phyloP scores from a whole-genome alignment of 352 stramenopile species.

The Phytophthora palmivora region DNA sequence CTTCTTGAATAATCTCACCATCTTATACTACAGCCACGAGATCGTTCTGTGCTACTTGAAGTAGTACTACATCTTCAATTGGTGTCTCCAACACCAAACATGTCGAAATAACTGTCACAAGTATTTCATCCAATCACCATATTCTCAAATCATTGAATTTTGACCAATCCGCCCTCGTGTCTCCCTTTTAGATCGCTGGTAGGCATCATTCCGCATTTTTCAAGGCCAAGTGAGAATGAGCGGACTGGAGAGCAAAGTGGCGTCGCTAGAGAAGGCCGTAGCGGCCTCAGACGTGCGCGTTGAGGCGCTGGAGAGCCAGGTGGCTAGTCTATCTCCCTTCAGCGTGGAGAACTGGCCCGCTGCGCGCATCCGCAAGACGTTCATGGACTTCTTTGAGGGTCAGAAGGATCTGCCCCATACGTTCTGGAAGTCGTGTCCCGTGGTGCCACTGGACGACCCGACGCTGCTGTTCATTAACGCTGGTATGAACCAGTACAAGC shows the following conservation, averaged over 20 bases:
- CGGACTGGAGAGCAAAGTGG: constrained; percentile 43
- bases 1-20: constrained; percentile 33
- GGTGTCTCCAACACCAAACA: neutral
- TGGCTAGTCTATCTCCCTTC: constrained; percentile 37
- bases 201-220: constrained; percentile 17
- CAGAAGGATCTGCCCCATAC: constrained; percentile 88
- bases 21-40: too few species aligned
- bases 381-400: constrained; percentile 97
- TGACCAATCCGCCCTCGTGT: constrained; percentile 10
- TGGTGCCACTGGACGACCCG: constrained; percentile 97
- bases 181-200: constrained; percentile 24
- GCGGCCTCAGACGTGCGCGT: constrained; percentile 34
- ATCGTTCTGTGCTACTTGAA: too few species aligned
- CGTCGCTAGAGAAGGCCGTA: constrained; percentile 37
- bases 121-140: constrained; percentile 7
- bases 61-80: too few species aligned
- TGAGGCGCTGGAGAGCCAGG: constrained; percentile 24
- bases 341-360: constrained; percentile 89
- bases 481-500: constrained; percentile 99
- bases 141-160: neutral
- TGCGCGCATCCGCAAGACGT: constrained; percentile 96
- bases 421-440: constrained; percentile 96
- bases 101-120: neutral
- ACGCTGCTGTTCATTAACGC: constrained; percentile 99
- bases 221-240: constrained; percentile 24